Percentiles rank a stretch among this genome's conserved stretches.
Conservation (phyloP, 2,329 filamentous ascomycete species). For the Sclerotinia minor region DNA sequence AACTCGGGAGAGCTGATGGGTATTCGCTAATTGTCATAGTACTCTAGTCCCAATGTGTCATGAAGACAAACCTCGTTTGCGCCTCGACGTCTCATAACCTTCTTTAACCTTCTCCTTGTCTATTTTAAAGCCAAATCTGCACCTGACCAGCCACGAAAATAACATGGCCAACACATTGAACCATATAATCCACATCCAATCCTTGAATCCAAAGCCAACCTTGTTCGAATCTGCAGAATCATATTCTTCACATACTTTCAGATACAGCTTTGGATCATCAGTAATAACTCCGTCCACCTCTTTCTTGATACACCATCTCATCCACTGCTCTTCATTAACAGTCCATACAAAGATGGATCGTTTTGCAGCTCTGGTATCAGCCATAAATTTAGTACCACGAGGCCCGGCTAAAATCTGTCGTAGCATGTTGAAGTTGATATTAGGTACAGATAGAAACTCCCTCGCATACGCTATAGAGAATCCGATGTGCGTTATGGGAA, state of each 20-base stretch:
- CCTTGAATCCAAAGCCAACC: slow-evolving; percentile 26
- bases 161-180: slow-evolving; percentile 30
- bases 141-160: slow-evolving; percentile 33
- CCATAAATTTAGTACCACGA: slow-evolving; percentile 65
- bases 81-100: slow-evolving; percentile 22
- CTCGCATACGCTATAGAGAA: slow-evolving; percentile 60
- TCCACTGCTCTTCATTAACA: slow-evolving; percentile 74
- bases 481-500: slow-evolving; percentile 67
- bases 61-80: slow-evolving; percentile 18
- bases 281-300: slow-evolving; percentile 79
- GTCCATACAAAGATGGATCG: slow-evolving; percentile 79
- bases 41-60: slow-evolving; percentile 14
- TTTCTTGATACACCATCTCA: slow-evolving; percentile 75
- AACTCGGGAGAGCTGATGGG: neutral
- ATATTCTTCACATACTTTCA: slow-evolving; percentile 55
- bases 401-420: slow-evolving; percentile 68
- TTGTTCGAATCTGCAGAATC: slow-evolving; percentile 31
- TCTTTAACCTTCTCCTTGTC: slow-evolving; percentile 26
- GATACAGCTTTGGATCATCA: slow-evolving; percentile 72
- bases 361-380: slow-evolving; percentile 54
- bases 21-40: neutral
- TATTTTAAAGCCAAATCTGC: slow-evolving; percentile 30
- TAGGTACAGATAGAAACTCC: slow-evolving; percentile 66
- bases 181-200: slow-evolving; percentile 29
- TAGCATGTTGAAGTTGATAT: slow-evolving; percentile 77